Conservation (phyloP, 176 grass and related monocot species). For the Zoysia pacifica region DNA sequence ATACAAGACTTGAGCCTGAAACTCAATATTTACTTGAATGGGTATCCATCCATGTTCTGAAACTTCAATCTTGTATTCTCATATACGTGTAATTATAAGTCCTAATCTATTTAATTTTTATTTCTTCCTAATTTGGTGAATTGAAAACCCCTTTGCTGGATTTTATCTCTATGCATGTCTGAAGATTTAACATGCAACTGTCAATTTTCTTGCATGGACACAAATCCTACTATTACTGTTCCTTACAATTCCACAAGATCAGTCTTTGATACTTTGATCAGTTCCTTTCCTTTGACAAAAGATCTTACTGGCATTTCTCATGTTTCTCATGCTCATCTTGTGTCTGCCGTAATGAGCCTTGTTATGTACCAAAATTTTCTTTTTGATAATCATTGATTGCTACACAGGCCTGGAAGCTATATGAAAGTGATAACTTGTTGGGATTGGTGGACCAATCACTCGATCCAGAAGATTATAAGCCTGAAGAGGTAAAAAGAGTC, state of each 20-base stretch:
- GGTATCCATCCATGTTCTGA: slow-evolving; percentile 54
- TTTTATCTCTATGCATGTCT: slow-evolving; percentile 23
- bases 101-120: slow-evolving; percentile 4
- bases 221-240: slow-evolving; percentile 22
- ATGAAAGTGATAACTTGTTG: slow-evolving; percentile 57
- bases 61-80: slow-evolving; percentile 26
- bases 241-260: slow-evolving; percentile 16
- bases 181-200: slow-evolving; percentile 22
- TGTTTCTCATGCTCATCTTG: slow-evolving; percentile 17
- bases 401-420: slow-evolving; percentile 72
- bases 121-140: slow-evolving; percentile 22
- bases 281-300: slow-evolving; percentile 6
- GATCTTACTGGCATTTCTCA: not conserved
- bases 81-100: slow-evolving; percentile 10
- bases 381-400: slow-evolving; percentile 24
- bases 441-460: slow-evolving; percentile 60
- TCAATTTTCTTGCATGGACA: slow-evolving; percentile 7
- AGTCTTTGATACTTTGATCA: slow-evolving; percentile 21
- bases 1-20: slow-evolving; percentile 57
- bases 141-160: not conserved
- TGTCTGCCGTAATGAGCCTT: slow-evolving; percentile 22
- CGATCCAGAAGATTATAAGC: slow-evolving; percentile 56
- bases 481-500: slow-evolving; percentile 57
- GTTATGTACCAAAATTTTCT: slow-evolving; percentile 13
- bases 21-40: slow-evolving; percentile 85